phyloP scores from a whole-genome alignment of 148 eudicot species.

The Heliamphora exappendiculata region DNA sequence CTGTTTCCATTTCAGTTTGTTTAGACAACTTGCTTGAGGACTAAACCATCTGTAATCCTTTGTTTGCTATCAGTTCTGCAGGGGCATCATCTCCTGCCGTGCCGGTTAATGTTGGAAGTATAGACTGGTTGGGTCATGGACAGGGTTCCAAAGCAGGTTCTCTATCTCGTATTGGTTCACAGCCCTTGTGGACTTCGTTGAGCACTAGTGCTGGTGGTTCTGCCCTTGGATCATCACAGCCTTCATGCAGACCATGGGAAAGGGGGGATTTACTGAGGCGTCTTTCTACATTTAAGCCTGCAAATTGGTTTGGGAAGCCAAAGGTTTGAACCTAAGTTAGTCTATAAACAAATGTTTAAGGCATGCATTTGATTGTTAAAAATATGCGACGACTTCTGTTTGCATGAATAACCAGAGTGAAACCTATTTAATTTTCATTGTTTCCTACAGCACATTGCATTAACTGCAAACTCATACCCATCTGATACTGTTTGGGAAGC shows the following conservation, averaged over 20 bases:
- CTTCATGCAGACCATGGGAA: conserved; percentile 99
- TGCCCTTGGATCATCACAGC: conserved; percentile 75
- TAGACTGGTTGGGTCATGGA: conserved; percentile 72
- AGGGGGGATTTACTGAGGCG: conserved; percentile 94
- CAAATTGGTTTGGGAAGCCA: conserved; percentile 86
- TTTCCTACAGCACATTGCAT: background rate
- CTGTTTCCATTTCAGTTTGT: background rate
- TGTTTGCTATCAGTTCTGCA: conserved; percentile 53
- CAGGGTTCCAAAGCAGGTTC: conserved; percentile 90
- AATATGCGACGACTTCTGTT: background rate
- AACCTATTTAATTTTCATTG: background rate
- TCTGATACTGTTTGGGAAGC: background rate
- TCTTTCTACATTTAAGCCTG: conserved; percentile 83
- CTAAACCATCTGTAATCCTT: conserved; percentile 6
- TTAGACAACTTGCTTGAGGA: background rate
- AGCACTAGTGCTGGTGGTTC: conserved; percentile 88
- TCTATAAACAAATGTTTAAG: background rate
- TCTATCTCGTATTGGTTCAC: conserved; percentile 55
- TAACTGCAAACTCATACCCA: background rate
- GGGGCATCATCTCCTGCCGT: conserved; percentile 92
- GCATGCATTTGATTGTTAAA: background rate
- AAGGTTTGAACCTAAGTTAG: conserved; percentile 45
- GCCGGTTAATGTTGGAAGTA: conserved; percentile 68
- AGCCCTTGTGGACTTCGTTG: conserved; percentile 52
- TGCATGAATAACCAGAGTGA: background rate